Evolutionary conservation across 1,284 basidiomycete genomes (phyloP), one percentile per base, ranked within the genome.

Genomic region (Mycena sp.): DNA sequence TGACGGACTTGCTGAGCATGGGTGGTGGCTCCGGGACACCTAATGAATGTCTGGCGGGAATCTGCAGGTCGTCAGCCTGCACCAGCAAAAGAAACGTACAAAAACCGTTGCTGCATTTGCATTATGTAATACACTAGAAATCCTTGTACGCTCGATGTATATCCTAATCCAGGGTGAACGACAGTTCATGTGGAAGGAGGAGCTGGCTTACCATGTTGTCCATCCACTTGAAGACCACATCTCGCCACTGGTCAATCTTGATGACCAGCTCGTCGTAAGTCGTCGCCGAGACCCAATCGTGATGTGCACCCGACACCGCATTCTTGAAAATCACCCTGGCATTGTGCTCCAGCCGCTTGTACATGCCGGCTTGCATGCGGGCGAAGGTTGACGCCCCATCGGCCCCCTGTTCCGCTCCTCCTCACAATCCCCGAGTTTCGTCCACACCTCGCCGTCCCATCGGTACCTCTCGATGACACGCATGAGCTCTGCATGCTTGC

Each of bases 401-500:
- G 19, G n/a, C 12, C 19, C 30, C 9, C 25, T 30, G 4, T 48
- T 37, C 2, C 6, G 29, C 28, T 30, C 6, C 52, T 58, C 35
- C 19, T 55, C 28, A 5, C 45, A 38, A 21, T 64, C 41, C 0
- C 45, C 64, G 1, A 67, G 23, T 41, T 58, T 48, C 4, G 17
- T 40, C 72, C 71, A 73, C 6, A 64, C 56, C 0, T 63, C 32
- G 4, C 58, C 29, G 51, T 68, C 65, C 14, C 25, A 56, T 9
- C 38, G 4, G 21, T 71, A 73, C 17, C 37, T 26, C 14, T 46
- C 38, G n/a, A 71, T 70, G 38, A 66, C 68, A 0, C 70, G 67
- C n/a, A 69, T 35, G 30, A 71, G 71, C 7, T 76, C 74, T 1
- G 67, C 69, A 11, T 71, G 71, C 53, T 69, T 72, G 5, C 63